phyloP scores from a whole-genome alignment of 2,329 filamentous ascomycete species.

The Colletotrichum plurivorum region DNA sequence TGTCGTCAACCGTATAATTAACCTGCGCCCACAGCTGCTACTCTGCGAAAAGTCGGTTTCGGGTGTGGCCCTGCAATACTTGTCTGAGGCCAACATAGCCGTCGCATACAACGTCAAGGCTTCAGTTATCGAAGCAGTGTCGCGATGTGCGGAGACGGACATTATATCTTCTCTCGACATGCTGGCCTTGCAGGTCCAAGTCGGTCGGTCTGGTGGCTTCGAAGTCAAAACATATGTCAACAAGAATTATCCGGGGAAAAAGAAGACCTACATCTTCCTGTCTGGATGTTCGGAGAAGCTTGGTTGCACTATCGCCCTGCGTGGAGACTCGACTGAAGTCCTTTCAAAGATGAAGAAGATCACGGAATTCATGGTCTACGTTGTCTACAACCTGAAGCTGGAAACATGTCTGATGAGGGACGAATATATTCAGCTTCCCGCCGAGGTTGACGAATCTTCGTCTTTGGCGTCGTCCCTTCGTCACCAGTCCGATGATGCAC shows the following conservation, averaged over 20 bases:
- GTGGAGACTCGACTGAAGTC: conserved; percentile 80
- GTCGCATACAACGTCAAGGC: conserved; percentile 98
- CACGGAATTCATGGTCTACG: conserved; percentile 99
- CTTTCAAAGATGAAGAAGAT: conserved; percentile 90
- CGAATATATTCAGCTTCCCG: conserved; percentile 88
- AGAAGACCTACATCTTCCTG: conserved; percentile 96
- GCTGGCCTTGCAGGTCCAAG: conserved; percentile 81
- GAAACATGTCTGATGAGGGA: conserved; percentile 96
- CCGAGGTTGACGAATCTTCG: conserved; percentile 61
- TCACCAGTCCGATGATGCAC: conserved; percentile 53
- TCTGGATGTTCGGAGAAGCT: conserved; percentile 91
- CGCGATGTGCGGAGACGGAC: conserved; percentile 90
- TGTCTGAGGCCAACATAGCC: conserved; percentile 90
- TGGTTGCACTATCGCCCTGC: conserved; percentile 93
- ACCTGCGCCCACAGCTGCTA: conserved; percentile 85
- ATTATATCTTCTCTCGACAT: conserved; percentile 97
- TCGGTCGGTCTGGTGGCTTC: conserved; percentile 87
- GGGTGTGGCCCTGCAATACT: conserved; percentile 88
- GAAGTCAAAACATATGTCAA: conserved; percentile 97
- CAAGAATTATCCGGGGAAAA: conserved; percentile 78
- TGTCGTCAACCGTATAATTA: conserved; percentile 91
- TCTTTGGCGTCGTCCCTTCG: conserved; percentile 46
- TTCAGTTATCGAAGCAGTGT: conserved; percentile 94
- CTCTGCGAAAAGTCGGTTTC: conserved; percentile 96
- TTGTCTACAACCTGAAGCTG: conserved; percentile 96